These are phyloP conservation scores for Candida yuanshanica DNA, from an alignment of 805 yeast species.

Conservation along the genomic window DNA sequence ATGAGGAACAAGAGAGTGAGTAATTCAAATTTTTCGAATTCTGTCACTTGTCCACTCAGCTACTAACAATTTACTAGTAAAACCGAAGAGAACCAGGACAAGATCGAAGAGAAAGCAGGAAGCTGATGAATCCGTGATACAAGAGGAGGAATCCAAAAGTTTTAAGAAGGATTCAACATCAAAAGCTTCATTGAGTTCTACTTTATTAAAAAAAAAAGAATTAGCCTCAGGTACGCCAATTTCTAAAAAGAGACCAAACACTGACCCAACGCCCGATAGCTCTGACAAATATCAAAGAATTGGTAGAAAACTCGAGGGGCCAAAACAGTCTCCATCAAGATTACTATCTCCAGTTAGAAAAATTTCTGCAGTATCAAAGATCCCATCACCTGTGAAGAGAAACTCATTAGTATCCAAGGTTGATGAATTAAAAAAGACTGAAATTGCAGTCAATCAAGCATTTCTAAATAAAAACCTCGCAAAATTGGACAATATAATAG, in stretches of 20 bases:
- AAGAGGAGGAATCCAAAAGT: constrained; percentile 1
- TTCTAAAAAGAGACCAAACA: not conserved
- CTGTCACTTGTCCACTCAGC: not conserved
- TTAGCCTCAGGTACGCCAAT: constrained; percentile 2
- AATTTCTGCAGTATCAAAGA: constrained; percentile 8
- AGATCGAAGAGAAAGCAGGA: not conserved
- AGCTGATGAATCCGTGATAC: constrained; percentile 1
- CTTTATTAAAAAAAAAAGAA: constrained; percentile 1
- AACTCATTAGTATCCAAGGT: not conserved
- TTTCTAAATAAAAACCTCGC: constrained; percentile 16
- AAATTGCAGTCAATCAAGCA: constrained; percentile 11
- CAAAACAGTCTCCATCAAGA: constrained; percentile 2
- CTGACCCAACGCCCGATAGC: not conserved
- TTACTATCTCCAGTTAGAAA: constrained; percentile 5
- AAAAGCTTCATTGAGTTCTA: not conserved
- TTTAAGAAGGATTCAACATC: not conserved
- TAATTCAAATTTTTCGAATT: not conserved
- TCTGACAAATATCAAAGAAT: not conserved
- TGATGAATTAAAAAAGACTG: constrained; percentile 8
- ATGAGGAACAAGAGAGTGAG: not conserved
- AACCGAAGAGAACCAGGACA: not conserved
- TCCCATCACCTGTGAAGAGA: constrained; percentile 19
- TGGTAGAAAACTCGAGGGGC: constrained; percentile 1
- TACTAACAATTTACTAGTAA: not conserved
- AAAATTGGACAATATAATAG: constrained; percentile 17